Evolutionary conservation across 768 basidiomycete genomes (phyloP), one percentile per base, ranked within the genome.

Genomic region (Boletus bicolor): DNA sequence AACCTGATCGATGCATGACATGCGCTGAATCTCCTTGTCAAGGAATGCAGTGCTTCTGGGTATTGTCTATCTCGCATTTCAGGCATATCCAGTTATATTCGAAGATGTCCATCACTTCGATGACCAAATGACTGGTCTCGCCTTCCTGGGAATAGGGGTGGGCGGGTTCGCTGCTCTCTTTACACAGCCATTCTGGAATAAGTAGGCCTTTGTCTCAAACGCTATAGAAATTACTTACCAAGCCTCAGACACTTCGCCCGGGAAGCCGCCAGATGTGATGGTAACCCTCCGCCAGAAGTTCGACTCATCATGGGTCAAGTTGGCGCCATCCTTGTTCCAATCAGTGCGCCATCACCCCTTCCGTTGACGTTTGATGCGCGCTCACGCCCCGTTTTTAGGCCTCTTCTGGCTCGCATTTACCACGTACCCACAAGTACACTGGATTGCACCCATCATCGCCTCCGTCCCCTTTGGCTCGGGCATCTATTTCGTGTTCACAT

Each of bases 281-380:
- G 78, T 4, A 64, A 71, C 41, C 77, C 85, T 0, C 86, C 87
- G 1, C 85, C 87, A 0, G 89, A 92, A 70, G 74, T 77, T 10
- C 77, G 82, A 9, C 79, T 91, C 4, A 64, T 83, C 49, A 83
- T 86, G 76, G 88, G 84, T 7, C 77, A 87, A 71, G 70, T 80
- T 4, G 90, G 88, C n/a, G 88, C 76, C 2, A 67, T 90, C 19
- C 75, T 85, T 11, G 82, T 82, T 8, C 86, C 89, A 2, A 59
- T 87, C 42, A 77, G 82, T 83, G 52, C 42, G 76, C 64, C 17
- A 15, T 35, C 32, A n/a, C 35, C 37, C 17, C 5, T 44, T 14
- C 24, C 42, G 12, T 28, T 30, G 30, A 12, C 7, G 15, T 28
- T 14, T 9, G 19, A 19, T 32, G 7, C 12, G 11, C 12, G n/a